phyloP scores from a whole-genome alignment of 2,329 filamentous ascomycete species.

The Emydomyces testavorans region DNA sequence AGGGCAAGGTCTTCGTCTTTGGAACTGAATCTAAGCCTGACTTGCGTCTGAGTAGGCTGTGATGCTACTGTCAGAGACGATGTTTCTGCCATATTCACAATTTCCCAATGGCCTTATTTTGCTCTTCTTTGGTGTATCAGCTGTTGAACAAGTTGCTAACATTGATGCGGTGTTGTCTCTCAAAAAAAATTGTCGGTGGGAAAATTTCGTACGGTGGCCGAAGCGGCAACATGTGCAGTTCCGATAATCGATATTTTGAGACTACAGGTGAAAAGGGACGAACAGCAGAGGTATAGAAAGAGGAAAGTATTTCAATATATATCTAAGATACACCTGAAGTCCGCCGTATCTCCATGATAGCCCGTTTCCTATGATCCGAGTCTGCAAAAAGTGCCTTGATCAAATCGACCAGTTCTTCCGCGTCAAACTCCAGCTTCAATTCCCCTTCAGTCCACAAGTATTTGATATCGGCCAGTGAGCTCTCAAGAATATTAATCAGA shows the following conservation, averaged over 20 bases:
- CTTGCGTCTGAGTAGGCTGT: conserved; percentile 34
- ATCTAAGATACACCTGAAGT: conserved; percentile 18
- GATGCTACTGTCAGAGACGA: background rate
- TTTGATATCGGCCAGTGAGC: conserved; percentile 53
- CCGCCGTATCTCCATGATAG: conserved; percentile 46
- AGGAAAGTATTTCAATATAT: conserved; percentile 5
- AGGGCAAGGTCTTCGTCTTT: conserved; percentile 44
- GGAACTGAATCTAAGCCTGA: conserved; percentile 45
- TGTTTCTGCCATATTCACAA: conserved; percentile 1
- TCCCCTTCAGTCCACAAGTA: conserved; percentile 56
- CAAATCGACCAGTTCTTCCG: conserved; percentile 51
- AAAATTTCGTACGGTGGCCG: conserved; percentile 32
- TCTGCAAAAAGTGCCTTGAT: conserved; percentile 55
- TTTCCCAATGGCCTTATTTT: background rate
- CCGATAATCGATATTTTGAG: background rate
- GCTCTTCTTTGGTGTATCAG: background rate
- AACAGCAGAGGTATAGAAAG: too few species aligned
- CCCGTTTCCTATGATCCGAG: conserved; percentile 46
- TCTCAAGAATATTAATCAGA: conserved; percentile 51
- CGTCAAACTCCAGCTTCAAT: conserved; percentile 49
- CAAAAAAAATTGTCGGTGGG: conserved; percentile 12
- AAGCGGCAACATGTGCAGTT: conserved; percentile 31
- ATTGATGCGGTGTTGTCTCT: conserved; percentile 9
- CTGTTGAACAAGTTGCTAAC: background rate
- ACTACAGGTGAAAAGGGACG: background rate